A percentile compares a stretch with the other conserved stretches of the same genome.
These are phyloP conservation scores for Pulveroboletus frians DNA, from an alignment of 768 basidiomycete species.

Conservation along the genomic window DNA sequence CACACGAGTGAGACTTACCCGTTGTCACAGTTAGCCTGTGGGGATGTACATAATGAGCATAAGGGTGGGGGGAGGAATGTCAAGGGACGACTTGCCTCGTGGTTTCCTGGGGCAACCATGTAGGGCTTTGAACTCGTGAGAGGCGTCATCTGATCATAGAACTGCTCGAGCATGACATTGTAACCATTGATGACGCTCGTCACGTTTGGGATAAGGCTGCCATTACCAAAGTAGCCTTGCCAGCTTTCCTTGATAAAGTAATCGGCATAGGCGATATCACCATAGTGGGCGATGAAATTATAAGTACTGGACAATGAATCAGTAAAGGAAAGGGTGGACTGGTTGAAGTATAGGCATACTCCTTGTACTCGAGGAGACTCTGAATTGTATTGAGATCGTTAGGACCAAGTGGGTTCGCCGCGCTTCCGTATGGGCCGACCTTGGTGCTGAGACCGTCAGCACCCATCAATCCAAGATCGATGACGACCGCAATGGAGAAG, in stretches of 20 bases:
- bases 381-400: conserved; percentile 27
- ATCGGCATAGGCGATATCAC: conserved; percentile 25
- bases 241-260: conserved; percentile 30
- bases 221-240: conserved; percentile 27
- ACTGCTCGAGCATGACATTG: conserved; percentile 23
- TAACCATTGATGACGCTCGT: conserved; percentile 24
- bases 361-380: conserved; percentile 25
- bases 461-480: conserved; percentile 28
- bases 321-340: neutral
- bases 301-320: conserved; percentile 15
- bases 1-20: conserved; percentile 15
- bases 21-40: conserved; percentile 27
- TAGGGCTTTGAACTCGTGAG: conserved; percentile 23
- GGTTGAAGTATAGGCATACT: conserved; percentile 11
- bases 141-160: conserved; percentile 24
- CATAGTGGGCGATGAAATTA: conserved; percentile 24
- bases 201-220: conserved; percentile 22
- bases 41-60: neutral
- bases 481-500: conserved; percentile 23
- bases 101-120: conserved; percentile 26
- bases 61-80: neutral
- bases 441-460: conserved; percentile 26
- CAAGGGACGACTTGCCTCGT: conserved; percentile 13
- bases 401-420: conserved; percentile 22
- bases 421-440: conserved; percentile 22